phyloP scores from a whole-genome alignment of 345 rosid species.

The Raphanus raphanistrum region DNA sequence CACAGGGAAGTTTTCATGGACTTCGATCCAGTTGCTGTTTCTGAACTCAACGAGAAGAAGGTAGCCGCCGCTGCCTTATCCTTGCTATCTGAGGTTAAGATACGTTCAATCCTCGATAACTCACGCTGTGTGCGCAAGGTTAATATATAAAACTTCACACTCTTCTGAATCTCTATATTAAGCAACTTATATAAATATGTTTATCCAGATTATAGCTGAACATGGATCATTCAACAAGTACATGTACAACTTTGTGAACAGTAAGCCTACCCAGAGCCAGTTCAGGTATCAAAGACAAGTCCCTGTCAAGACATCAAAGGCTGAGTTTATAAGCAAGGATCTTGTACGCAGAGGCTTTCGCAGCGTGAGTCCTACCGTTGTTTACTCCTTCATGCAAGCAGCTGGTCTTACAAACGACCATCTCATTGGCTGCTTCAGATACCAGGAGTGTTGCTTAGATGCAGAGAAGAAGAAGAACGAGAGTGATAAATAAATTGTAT shows the following conservation, averaged over 20 bases:
- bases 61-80: constrained; percentile 47
- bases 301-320: constrained; percentile 86
- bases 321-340: constrained; percentile 90
- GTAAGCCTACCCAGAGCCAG: constrained; percentile 70
- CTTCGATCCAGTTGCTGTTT: constrained; percentile 66
- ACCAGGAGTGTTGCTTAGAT: constrained; percentile 66
- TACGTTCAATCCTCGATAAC: constrained; percentile 75
- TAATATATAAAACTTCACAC: background rate
- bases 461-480: constrained; percentile 43
- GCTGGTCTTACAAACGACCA: constrained; percentile 84
- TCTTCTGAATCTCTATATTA: background rate
- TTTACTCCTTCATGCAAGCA: constrained; percentile 92
- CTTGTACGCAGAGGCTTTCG: constrained; percentile 94
- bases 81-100: constrained; percentile 68
- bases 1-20: constrained; percentile 67
- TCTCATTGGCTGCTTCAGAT: constrained; percentile 83
- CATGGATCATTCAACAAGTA: constrained; percentile 81
- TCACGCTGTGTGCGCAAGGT: constrained; percentile 77
- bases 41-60: constrained; percentile 67
- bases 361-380: constrained; percentile 78
- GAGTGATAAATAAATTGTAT: constrained; percentile 7
- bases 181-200: background rate
- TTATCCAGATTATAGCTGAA: constrained; percentile 68
- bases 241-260: constrained; percentile 87
- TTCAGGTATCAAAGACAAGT: constrained; percentile 83